phyloP scores from a whole-genome alignment of 208 protist species.

The Trichomonas vaginalis region DNA sequence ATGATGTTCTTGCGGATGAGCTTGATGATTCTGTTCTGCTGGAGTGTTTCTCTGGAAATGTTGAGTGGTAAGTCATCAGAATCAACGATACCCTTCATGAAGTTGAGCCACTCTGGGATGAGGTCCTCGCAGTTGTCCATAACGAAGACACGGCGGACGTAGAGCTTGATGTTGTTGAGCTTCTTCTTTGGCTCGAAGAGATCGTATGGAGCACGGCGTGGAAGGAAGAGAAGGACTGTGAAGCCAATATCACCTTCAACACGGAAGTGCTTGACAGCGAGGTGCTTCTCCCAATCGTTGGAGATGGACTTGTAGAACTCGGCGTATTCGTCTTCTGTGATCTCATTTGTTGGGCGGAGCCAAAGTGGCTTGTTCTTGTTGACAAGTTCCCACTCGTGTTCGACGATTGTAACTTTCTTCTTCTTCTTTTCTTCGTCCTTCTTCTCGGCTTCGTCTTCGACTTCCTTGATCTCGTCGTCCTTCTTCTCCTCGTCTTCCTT shows the following conservation, averaged over 20 bases:
- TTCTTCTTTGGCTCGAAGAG: slow-evolving; percentile 90
- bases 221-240: slow-evolving; percentile 76
- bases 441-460: slow-evolving; percentile 29
- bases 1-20: slow-evolving; percentile 92
- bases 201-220: slow-evolving; percentile 81
- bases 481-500: slow-evolving; percentile 34
- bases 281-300: slow-evolving; percentile 88
- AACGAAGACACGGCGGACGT: slow-evolving; percentile 78
- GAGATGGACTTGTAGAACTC: slow-evolving; percentile 91
- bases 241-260: slow-evolving; percentile 91
- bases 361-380: slow-evolving; percentile 96
- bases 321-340: slow-evolving; percentile 90
- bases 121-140: slow-evolving; percentile 92
- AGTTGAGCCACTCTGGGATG: slow-evolving; percentile 85
- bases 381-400: slow-evolving; percentile 70
- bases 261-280: slow-evolving; percentile 85
- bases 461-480: slow-evolving; percentile 34
- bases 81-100: slow-evolving; percentile 87
- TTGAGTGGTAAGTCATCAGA: slow-evolving; percentile 91
- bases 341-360: slow-evolving; percentile 73
- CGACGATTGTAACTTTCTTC: slow-evolving; percentile 36
- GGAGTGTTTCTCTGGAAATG: slow-evolving; percentile 90
- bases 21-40: slow-evolving; percentile 92
- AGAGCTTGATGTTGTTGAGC: slow-evolving; percentile 85
- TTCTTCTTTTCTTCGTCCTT: slow-evolving; percentile 37